These are phyloP conservation scores for Ascobolus immersus DNA, from an alignment of 495 filamentous ascomycete genomes.

Conservation along the genomic window DNA sequence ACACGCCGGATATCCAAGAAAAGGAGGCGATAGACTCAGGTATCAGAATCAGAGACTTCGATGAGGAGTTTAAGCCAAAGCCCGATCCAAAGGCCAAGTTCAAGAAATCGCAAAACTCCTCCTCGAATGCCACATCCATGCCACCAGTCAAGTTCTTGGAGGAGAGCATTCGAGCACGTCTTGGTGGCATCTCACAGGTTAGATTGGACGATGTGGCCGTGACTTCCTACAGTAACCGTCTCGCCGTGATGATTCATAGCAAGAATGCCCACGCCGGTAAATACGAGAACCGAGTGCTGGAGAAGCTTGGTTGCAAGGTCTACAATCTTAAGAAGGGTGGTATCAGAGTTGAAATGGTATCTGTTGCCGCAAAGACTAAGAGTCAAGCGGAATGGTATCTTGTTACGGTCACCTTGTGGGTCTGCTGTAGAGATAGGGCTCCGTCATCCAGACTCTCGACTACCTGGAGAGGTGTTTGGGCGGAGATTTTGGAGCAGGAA, in stretches of 20 bases:
- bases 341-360: constrained; percentile 38
- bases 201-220: constrained; percentile 41
- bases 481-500: constrained; percentile 42
- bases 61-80: constrained; percentile 61
- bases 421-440: constrained; percentile 41
- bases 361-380: constrained; percentile 43
- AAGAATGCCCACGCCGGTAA: constrained; percentile 17
- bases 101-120: too few species aligned
- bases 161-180: too few species aligned
- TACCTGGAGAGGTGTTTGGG: constrained; percentile 65
- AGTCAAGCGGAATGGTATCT: constrained; percentile 71
- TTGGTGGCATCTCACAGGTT: constrained; percentile 51
- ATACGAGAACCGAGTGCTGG: constrained; percentile 7
- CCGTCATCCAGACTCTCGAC: constrained; percentile 50
- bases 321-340: constrained; percentile 20
- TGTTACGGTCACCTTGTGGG: constrained; percentile 55
- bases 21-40: constrained; percentile 21
- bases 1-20: constrained; percentile 20
- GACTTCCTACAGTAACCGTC: constrained; percentile 40
- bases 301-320: not conserved
- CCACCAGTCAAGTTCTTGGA: constrained; percentile 52
- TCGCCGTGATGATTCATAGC: constrained; percentile 23
- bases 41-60: constrained; percentile 41
- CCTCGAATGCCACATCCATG: constrained; percentile 27
- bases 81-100: constrained; percentile 59